phyloP scores from a whole-genome alignment of 441 rosid genomes.

The Adansonia rubrostipa region DNA sequence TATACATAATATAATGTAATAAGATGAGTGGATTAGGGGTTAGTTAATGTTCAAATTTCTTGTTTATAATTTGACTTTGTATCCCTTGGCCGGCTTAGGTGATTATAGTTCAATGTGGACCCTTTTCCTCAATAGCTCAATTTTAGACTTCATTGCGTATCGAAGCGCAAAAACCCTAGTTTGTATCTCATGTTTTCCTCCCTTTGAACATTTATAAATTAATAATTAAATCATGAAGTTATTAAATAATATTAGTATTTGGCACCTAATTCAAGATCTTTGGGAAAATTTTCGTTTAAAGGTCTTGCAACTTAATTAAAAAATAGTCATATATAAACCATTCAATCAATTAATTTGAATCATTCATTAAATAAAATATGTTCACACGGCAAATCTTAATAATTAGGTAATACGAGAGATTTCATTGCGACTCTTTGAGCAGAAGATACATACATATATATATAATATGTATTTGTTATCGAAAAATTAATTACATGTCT shows the following conservation, averaged over 20 bases:
- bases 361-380: background rate
- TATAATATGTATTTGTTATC: too few relatives aligned
- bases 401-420: too few relatives aligned
- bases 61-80: slow-evolving; percentile 44
- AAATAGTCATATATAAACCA: background rate
- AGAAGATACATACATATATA: too few relatives aligned
- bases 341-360: background rate
- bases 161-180: background rate
- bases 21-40: slow-evolving; percentile 24
- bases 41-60: slow-evolving; percentile 39
- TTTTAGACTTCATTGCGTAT: slow-evolving; percentile 24
- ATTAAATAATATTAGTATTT: background rate
- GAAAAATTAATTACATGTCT: too few relatives aligned
- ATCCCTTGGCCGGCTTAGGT: slow-evolving; percentile 39
- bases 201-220: background rate
- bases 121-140: slow-evolving; percentile 29
- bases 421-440: too few relatives aligned
- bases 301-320: background rate
- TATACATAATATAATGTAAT: background rate
- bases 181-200: background rate
- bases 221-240: background rate
- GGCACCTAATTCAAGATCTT: background rate
- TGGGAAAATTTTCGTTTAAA: background rate
- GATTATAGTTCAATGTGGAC: slow-evolving; percentile 37
- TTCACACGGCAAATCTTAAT: too few relatives aligned